Evolutionary conservation across 805 yeast genomes (phyloP), one percentile per base, ranked within the genome.

Genomic region (Lipomyces lipofer): DNA sequence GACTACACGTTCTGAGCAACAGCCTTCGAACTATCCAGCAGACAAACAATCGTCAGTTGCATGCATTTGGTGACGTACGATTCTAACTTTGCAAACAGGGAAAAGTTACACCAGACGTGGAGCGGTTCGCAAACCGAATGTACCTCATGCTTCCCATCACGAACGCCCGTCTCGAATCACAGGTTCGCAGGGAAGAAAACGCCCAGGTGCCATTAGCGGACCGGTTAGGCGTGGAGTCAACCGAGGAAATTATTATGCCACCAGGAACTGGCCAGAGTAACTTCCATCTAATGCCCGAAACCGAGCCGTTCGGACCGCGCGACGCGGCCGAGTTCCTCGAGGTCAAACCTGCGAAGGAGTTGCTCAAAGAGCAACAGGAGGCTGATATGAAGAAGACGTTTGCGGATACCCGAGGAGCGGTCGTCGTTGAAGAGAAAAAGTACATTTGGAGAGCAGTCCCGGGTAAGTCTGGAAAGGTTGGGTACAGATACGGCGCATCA

Each of bases 251-350:
- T 35, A 65, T 66, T 24, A 46, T 51, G 62, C 64, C 76, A 63
- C 42, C 60, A n/a, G 76, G 83, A 8, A 96, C 91, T 67, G 87
- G 89, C 68, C 76, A 90, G 67, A 86, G 96, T n/a, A 97, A 92
- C 75, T 88, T 91, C 75, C 97, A 91, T 75, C 86, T 92, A 75
- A 84, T 92, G 69, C 92, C 96, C 8, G 99, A 92, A 73, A 84
- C 90, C 25, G 95, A 90, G 73, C 96, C 96, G 8, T 91, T 92
- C 69, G 97, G 97, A 5, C 96, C 97, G 4, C 78, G 90, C 4
- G 98, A 94, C 67, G 97, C 99, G 12, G 97, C 99, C 47, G 75
- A 82, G 53, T 80, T 86, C 36, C 81, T 88, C 60, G 90, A 79
- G 40, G 77, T 92, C 60, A 91, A 88, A 69, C 95, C 96, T n/a